Evolutionary conservation across 2,329 filamentous ascomycete genomes (phyloP), one percentile per base, ranked within the genome.

Genomic region (Neocucurbitaria cava): DNA sequence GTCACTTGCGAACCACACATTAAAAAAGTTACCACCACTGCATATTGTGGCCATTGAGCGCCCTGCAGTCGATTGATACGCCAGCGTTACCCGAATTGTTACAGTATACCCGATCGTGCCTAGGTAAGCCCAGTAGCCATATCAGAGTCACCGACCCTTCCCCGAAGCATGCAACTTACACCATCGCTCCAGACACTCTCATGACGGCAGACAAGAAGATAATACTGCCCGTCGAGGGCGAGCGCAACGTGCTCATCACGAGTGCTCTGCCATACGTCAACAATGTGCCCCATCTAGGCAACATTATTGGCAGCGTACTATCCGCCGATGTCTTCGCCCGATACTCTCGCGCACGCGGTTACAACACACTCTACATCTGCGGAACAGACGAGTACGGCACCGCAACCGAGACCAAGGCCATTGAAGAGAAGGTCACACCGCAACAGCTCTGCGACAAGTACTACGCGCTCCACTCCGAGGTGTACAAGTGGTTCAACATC

Each of bases 401-500:
- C 11, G 93, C 94, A 20, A 96, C 93, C 28, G 94, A 97, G 78
- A 96, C 94, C 23, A 96, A 96, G 80, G 94, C 94, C 4, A 86
- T 97, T 36, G 92, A 96, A 75, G 92, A 95, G 74, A 89, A 89
- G 13, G 82, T 92, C 60, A 92, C 89, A 11, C 92, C 94, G 20
- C 84, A 90, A 68, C 85, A 93, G 72, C 86, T 98, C 11, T 97
- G 94, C 81, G 87, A 90, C 77, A 96, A 97, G 80, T 97, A 96
- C 81, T 91, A 96, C 79, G 87, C 87, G 68, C 87, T 96, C 54
- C 94, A 97, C 79, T 87, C 92, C 68, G 91, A 90, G 44, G 89
- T 97, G 63, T 98, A 98, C 77, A 86, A 96, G 76, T 97, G 94
- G 92, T 99, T 99, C 80, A 87, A 92, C 72, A 94, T 98, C 71